Evolutionary conservation across 2,329 filamentous ascomycete species (phyloP), one percentile per base, ranked within the genome.

Genomic region (Eurotiales sp.): DNA sequence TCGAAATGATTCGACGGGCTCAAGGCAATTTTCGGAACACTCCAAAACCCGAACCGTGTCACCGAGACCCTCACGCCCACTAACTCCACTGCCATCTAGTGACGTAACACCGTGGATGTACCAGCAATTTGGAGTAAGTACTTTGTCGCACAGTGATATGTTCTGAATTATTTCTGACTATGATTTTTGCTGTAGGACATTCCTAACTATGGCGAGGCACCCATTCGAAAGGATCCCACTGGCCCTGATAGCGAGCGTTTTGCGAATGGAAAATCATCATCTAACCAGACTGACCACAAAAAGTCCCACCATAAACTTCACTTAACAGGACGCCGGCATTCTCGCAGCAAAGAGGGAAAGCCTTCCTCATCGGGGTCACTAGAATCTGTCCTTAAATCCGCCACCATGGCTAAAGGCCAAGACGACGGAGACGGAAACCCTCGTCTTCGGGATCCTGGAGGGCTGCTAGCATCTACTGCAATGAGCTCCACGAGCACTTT

Each of bases 51-150:
- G 73, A 49, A 70, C 91, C 56, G 79, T 78, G 41, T 95, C 91
- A 48, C 90, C 90, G 36, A 80, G 82, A 47, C 83, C 82, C 27
- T 90, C 87, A 23, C 80, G 89, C 59, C 89, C 91, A 43, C 81
- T 87, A 60, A 95, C 89, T n/a, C 90, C 91, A 11, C 78, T 90
- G 46, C 88, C 88, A 37, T 89, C 88, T 11, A 93, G 89, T 63
- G 92, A 97, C 71, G 90, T 99, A 52, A 93, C 95, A 34, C 93
- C 93, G n/a, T 99, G 96, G 79, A 80, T 95, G 56, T 97, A 93
- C 66, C 93, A 97, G 71, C 51, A 53, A 45, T 49, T 49, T 42
- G 89, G 93, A 66, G 81, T 81, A 58, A 82, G 88, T 74, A 76
- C 84, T 55, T 29, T n/a, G 36, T 29, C 39, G 10, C 23, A 10